A percentile compares a stretch with the other conserved stretches of the same genome.
Conservation (phyloP, 2,329 filamentous ascomycete species). For the Colletotrichum caudatum region DNA sequence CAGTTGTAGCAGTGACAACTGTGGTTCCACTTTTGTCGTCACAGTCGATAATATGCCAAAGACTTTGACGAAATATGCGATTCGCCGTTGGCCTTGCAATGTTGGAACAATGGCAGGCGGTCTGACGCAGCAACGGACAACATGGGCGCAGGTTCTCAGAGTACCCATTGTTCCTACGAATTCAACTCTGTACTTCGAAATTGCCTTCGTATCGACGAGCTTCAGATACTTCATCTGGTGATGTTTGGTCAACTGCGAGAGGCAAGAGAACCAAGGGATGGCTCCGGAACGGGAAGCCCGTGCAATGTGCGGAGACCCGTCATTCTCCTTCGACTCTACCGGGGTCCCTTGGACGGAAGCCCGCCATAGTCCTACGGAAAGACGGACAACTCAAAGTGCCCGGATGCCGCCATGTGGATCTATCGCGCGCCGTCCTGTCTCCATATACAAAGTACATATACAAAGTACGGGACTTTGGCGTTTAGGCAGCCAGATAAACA, state of each 20-base stretch:
- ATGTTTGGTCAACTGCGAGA: too few relatives aligned
- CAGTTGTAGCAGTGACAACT: too few relatives aligned
- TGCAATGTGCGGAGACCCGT: not conserved
- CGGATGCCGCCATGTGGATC: conserved; percentile 7
- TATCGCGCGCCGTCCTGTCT: conserved; percentile 5
- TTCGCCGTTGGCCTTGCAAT: not conserved
- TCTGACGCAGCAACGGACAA: fast-evolving
- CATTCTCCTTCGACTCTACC: not conserved
- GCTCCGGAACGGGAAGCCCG: not conserved
- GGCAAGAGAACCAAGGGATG: not conserved
- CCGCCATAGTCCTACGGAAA: conserved; percentile 1
- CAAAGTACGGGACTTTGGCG: conserved; percentile 19
- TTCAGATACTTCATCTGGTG: not conserved
- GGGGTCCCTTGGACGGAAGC: not conserved
- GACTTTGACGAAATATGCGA: not conserved
- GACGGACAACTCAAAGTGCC: conserved; percentile 1
- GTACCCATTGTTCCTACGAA: not conserved
- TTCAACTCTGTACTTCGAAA: not conserved
- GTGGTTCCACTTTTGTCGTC: too few relatives aligned
- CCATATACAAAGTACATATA: conserved; percentile 7
- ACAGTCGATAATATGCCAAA: too few relatives aligned
- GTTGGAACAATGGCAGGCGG: not conserved
- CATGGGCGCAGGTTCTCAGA: not conserved
- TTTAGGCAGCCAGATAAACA: conserved; percentile 41
- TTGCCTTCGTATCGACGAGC: not conserved